phyloP scores from a whole-genome alignment of 495 filamentous ascomycete genomes.

The Parachaetomium inaequale region DNA sequence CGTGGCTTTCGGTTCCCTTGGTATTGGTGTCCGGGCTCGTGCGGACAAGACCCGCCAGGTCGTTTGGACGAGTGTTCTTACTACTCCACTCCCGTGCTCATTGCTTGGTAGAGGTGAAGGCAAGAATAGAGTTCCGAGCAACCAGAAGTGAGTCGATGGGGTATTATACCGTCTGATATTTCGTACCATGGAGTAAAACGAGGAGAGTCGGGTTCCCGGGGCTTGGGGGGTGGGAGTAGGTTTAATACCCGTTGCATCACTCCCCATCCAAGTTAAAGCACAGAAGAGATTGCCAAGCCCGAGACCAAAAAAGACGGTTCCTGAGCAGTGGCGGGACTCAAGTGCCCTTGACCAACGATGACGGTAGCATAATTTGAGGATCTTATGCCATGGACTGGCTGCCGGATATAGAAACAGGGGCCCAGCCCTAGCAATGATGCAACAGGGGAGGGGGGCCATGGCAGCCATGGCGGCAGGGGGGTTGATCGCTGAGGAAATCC shows the following conservation, averaged over 20 bases:
- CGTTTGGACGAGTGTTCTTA: background rate
- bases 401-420: constrained; percentile 50
- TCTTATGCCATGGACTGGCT: constrained; percentile 54
- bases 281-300: constrained; percentile 41
- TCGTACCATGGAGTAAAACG: constrained; percentile 36
- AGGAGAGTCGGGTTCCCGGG: constrained; percentile 17
- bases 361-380: constrained; percentile 55
- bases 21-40: constrained; percentile 9
- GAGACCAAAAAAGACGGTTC: constrained; percentile 46
- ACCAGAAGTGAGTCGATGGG: constrained; percentile 37
- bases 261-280: constrained; percentile 46
- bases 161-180: constrained; percentile 52
- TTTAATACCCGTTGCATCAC: constrained; percentile 37
- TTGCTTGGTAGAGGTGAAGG: constrained; percentile 34
- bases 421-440: constrained; percentile 49
- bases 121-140: constrained; percentile 30
- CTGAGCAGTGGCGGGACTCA: constrained; percentile 44
- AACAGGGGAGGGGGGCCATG: constrained; percentile 40
- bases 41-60: background rate
- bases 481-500: constrained; percentile 29
- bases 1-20: constrained; percentile 11
- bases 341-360: constrained; percentile 46
- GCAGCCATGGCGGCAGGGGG: constrained; percentile 31
- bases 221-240: constrained; percentile 35
- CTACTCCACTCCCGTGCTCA: constrained; percentile 28